Evolutionary conservation across 1,139 yeast species (phyloP), one percentile per base, ranked within the genome.

Genomic region (Barnettozyma hawaiiensis): DNA sequence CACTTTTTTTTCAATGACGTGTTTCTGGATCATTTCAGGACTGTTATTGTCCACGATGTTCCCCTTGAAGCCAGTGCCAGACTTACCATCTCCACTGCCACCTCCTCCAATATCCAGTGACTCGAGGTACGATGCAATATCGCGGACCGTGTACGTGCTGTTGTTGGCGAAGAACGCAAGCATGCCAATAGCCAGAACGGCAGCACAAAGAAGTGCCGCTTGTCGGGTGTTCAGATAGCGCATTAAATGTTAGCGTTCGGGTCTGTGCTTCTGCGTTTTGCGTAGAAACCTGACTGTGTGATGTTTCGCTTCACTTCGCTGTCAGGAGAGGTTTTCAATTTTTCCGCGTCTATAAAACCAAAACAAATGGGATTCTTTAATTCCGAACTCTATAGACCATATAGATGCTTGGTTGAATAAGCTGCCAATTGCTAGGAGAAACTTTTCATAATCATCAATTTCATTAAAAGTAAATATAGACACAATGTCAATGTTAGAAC

Each of bases 401-500:
- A n/a, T n/a, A n/a, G 23, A 22, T 22, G 23, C 8, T 21, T 21
- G 22, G 22, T 5, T 22, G 23, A 24, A 4, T 11, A 7, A 12
- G 11, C 14, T 24, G 14, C 11, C 27, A 24, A 11, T 24, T 3
- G 16, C 10, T 26, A 26, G 16, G 14, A 26, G 14, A n/a, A 12
- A 9, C 10, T 8, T 14, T 3, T n/a, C n/a, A n/a, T 10, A 14
- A 16, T 14, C 16, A 26, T 26, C n/a, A 26, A 26, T 14, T n/a
- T 26, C 29, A 26, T n/a, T 14, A n/a, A 26, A 26, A 7, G n/a
- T 16, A 26, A 26, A 26, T 3, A 22, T 22, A 11, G 2, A 26
- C 7, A 26, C 14, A 26, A 6, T 10, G 14, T 10, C n/a, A n/a
- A n/a, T n/a, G n/a, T 56, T 60, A 75, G 61, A 75, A 75, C 46